Conservation (phyloP, 2,329 filamentous ascomycete genomes). For the Penicillium sp. region DNA sequence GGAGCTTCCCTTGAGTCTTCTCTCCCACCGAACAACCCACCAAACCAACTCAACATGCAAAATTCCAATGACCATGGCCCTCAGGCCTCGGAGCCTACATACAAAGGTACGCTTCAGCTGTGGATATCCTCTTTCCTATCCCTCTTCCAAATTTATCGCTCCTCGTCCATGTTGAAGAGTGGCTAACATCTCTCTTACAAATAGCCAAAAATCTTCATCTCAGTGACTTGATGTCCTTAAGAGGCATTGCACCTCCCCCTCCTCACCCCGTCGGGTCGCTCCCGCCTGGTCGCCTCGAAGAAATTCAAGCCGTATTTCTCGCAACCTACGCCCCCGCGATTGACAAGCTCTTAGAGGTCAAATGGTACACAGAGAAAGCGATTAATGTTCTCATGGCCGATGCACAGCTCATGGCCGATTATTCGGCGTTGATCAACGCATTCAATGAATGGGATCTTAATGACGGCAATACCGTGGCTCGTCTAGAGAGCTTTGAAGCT, state of each 20-base stretch:
- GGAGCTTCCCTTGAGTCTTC: constrained; percentile 68
- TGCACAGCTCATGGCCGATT: constrained; percentile 65
- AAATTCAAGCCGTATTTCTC: constrained; percentile 73
- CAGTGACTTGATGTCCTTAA: constrained; percentile 71
- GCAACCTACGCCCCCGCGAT: constrained; percentile 77
- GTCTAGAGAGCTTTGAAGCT: constrained; percentile 59
- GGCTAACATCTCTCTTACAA: constrained; percentile 46
- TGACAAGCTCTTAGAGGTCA: constrained; percentile 77
- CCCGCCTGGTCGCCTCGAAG: constrained; percentile 58
- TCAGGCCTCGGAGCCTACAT: constrained; percentile 24
- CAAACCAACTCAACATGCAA: constrained; percentile 40
- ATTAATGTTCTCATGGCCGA: constrained; percentile 59
- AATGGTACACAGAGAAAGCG: constrained; percentile 72
- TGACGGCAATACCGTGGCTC: constrained; percentile 42
- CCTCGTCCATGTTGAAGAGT: not conserved
- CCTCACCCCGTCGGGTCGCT: constrained; percentile 56
- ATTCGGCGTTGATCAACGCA: constrained; percentile 65
- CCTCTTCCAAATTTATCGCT: not conserved
- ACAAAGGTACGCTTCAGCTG: constrained; percentile 24
- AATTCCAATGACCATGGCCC: constrained; percentile 32
- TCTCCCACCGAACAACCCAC: constrained; percentile 54
- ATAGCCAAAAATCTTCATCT: constrained; percentile 71
- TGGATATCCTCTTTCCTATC: not conserved
- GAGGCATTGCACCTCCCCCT: constrained; percentile 62
- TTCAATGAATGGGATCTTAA: constrained; percentile 46